A percentile compares a stretch with the other conserved stretches of the same genome.
phyloP scores from a whole-genome alignment of 2,329 filamentous ascomycete species.

The Hypoxylon rubiginosum region DNA sequence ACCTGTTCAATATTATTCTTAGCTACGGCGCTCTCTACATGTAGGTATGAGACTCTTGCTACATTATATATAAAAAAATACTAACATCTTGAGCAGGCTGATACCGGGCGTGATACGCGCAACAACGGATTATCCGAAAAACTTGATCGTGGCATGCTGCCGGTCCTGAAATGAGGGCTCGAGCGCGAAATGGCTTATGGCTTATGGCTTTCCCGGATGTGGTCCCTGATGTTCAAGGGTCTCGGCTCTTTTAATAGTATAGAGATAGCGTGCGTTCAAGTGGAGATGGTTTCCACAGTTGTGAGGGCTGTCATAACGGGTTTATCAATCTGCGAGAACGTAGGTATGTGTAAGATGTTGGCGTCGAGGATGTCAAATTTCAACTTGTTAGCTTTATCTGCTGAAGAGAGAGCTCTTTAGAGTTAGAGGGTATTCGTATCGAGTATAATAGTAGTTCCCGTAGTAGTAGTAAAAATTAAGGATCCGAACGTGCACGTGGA shows the following conservation, averaged over 20 bases:
- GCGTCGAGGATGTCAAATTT: conserved; percentile 15
- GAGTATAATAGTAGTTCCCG: conserved; percentile 8
- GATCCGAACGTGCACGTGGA: conserved; percentile 28
- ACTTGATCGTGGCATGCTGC: conserved; percentile 57
- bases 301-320: conserved; percentile 22
- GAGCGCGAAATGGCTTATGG: conserved; percentile 14
- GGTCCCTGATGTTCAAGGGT: conserved; percentile 30
- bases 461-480: conserved; percentile 35
- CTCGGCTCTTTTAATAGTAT: conserved; percentile 32
- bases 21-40: conserved; percentile 27
- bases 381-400: conserved; percentile 10
- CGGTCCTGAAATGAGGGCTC: conserved; percentile 25
- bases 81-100: conserved; percentile 82
- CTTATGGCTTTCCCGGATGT: conserved; percentile 25
- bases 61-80: conserved; percentile 26
- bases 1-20: conserved; percentile 59
- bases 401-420: conserved; percentile 14
- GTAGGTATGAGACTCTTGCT: conserved; percentile 16
- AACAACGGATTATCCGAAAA: conserved; percentile 69
- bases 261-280: conserved; percentile 34
- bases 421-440: conserved; percentile 7
- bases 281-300: conserved; percentile 37
- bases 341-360: conserved; percentile 9
- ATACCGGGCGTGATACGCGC: conserved; percentile 82
- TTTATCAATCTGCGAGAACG: conserved; percentile 8